Percentiles rank a stretch among this genome's conserved stretches.
phyloP scores from a whole-genome alignment of 768 basidiomycete genomes.

The Suillus discolor region DNA sequence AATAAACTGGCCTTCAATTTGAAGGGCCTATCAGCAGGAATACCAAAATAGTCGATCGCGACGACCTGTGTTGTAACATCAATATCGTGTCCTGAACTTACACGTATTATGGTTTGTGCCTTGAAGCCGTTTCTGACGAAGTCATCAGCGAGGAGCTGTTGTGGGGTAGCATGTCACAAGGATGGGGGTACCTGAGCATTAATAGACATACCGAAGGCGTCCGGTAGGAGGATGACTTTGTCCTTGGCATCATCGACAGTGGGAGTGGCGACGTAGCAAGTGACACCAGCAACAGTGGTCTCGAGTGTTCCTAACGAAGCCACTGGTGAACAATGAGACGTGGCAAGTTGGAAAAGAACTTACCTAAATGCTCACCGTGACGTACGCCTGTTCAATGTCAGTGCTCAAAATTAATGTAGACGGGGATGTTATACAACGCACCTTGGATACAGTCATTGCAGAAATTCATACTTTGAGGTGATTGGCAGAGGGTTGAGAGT shows the following conservation, averaged over 20 bases:
- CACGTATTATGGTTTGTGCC: slow-evolving; percentile 1
- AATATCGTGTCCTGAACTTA: background rate
- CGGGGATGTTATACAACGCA: slow-evolving; percentile 21
- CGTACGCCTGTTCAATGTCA: slow-evolving; percentile 42
- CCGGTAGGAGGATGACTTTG: slow-evolving; percentile 58
- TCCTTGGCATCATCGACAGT: slow-evolving; percentile 49
- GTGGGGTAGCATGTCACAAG: background rate
- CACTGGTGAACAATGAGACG: background rate
- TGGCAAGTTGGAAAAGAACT: background rate
- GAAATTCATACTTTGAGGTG: slow-evolving; percentile 44
- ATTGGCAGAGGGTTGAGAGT: background rate
- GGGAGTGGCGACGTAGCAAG: slow-evolving; percentile 57
- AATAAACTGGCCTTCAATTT: slow-evolving; percentile 10
- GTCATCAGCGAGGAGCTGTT: slow-evolving; percentile 35
- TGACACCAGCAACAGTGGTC: slow-evolving; percentile 48
- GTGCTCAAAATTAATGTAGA: background rate
- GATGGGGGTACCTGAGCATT: slow-evolving; percentile 43
- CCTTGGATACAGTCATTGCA: slow-evolving; percentile 61
- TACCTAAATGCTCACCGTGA: slow-evolving; percentile 50
- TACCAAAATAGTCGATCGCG: slow-evolving; percentile 38
- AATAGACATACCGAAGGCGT: slow-evolving; percentile 51
- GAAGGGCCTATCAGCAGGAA: slow-evolving; percentile 23
- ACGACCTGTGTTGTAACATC: slow-evolving; percentile 20
- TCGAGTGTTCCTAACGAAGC: slow-evolving; percentile 46
- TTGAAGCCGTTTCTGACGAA: slow-evolving; percentile 45